Evolutionary conservation across 495 filamentous ascomycete genomes (phyloP), one percentile per base, ranked within the genome.

Genomic region (Hypomontagnella monticulosa): DNA sequence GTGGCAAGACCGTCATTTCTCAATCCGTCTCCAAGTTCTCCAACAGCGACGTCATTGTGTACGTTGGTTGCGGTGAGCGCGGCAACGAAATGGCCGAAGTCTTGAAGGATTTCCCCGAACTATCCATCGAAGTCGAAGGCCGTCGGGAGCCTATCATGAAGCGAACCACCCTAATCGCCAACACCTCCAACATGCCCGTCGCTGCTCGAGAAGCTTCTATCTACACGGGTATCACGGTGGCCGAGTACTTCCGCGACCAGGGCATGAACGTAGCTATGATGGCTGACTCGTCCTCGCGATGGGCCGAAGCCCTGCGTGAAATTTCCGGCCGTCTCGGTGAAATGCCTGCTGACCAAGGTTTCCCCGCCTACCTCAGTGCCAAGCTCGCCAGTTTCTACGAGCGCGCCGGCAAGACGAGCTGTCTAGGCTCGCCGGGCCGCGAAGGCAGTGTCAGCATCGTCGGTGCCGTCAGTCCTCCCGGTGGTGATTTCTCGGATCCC

Each of bases 11-110:
- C 62, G 95, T 99, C 77, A 99, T 99, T 80, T 93, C 89, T 67
- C 96, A 99, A 81, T 92, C 89, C 60, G 89, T 99, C 60, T 98
- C 95, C 75, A 99, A 99, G 78, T 99, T 97, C 83, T 99, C 95
- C 58, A 99, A 99, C 87, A 93, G 90, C 75, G 96, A 99, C 78
- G 92, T 97, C 73, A 98, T 99, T 67, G 90, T 99, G 69, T 98
- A 99, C 77, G 95, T 99, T 64, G 95, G 95, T 43, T 97, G 96
- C 63, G 95, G 95, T 71, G 95, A 99, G 83, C 93, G 95, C 62
- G 95, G 95, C 69, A 99, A 98, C 74, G 95, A 98, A 79, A 99
- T 99, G 95, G 95, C 95, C 64, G 95, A 99, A 85, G 95, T 99
- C 63, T 86, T 99, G 84, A 97, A 97, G 91, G 95, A 99, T 78